phyloP scores from a whole-genome alignment of 371 early-diverging fungal genomes.

The Lichtheimia ramosa region DNA sequence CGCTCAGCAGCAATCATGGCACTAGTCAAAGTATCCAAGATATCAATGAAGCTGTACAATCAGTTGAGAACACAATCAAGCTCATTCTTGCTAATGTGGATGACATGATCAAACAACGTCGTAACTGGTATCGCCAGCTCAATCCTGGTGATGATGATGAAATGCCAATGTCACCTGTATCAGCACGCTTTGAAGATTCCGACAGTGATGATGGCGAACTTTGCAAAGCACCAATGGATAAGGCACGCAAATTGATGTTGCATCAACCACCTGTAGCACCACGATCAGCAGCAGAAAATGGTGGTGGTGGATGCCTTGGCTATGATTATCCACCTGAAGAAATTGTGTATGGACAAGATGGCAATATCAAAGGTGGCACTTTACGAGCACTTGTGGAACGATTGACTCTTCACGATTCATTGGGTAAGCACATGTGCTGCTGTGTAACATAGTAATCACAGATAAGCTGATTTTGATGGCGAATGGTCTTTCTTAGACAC shows the following conservation, averaged over 20 bases:
- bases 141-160: background rate
- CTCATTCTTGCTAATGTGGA: constrained; percentile 28
- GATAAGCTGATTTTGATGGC: background rate
- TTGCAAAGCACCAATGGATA: background rate
- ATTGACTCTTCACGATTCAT: constrained; percentile 77
- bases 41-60: constrained; percentile 41
- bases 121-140: constrained; percentile 27
- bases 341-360: constrained; percentile 76
- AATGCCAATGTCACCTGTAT: constrained; percentile 2
- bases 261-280: background rate
- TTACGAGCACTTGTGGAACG: constrained; percentile 83
- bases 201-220: background rate
- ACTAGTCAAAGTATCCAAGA: constrained; percentile 23
- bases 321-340: constrained; percentile 72
- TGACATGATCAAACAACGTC: constrained; percentile 43
- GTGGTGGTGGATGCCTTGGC: constrained; percentile 39
- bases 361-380: constrained; percentile 84
- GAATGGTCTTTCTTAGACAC: constrained; percentile 46
- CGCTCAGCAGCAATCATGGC: constrained; percentile 52
- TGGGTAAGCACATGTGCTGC: constrained; percentile 29
- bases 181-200: background rate
- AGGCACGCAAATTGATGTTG: background rate
- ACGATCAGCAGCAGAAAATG: background rate
- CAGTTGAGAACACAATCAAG: constrained; percentile 45
- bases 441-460: constrained; percentile 1